phyloP scores from a whole-genome alignment of 75 land plant genomes.

The Cunninghamia lanceolata region DNA sequence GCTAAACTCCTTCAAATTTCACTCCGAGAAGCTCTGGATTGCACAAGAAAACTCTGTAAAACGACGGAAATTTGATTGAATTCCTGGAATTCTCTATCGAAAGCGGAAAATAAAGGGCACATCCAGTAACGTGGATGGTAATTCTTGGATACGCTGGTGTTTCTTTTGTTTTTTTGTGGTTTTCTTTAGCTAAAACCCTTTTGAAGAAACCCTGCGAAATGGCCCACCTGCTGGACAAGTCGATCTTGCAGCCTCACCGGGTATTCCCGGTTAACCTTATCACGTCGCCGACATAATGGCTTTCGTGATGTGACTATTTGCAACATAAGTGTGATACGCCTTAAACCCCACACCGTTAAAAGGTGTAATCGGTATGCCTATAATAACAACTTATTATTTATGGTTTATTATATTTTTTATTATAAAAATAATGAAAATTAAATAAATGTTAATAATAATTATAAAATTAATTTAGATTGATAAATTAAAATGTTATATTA shows the following conservation, averaged over 20 bases:
- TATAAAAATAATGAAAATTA: no score
- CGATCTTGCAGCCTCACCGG: background rate
- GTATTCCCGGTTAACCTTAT: background rate
- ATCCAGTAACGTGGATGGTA: background rate
- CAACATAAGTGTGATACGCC: background rate
- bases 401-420: no score
- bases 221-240: background rate
- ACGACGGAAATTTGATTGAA: background rate
- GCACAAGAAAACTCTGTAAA: background rate
- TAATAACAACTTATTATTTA: no score
- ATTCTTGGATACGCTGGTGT: background rate
- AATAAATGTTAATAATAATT: no score
- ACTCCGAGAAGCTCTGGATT: background rate
- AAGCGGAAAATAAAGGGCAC: background rate
- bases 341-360: no score
- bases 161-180: background rate
- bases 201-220: background rate
- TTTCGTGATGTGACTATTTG: background rate
- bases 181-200: background rate
- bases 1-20: background rate
- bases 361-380: no score
- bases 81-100: background rate
- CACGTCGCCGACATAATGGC: background rate
- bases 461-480: no score
- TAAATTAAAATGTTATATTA: no score